A percentile compares a stretch with the other conserved stretches of the same genome.
Evolutionary conservation across 2,329 filamentous ascomycete species (phyloP).

Genomic region (Ophiostoma australiae): DNA sequence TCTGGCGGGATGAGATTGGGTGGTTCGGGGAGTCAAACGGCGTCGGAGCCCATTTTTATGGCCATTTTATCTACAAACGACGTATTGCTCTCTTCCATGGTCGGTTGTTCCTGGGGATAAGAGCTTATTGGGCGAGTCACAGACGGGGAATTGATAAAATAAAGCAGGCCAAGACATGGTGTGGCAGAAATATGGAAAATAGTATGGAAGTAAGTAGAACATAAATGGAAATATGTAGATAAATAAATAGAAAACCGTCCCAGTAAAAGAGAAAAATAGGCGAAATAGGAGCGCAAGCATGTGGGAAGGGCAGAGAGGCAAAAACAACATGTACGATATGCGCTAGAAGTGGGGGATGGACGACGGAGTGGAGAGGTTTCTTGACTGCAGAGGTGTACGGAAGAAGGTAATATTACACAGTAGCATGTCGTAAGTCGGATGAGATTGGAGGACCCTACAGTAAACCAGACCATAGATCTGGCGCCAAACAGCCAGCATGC

Average conservation of each 20-base stretch:
- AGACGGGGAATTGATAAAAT: conserved; percentile 29
- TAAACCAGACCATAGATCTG: neutral
- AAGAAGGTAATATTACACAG: neutral
- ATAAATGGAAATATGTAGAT: neutral
- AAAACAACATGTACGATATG: conserved; percentile 13
- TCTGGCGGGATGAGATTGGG: conserved; percentile 22
- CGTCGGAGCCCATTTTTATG: conserved; percentile 26
- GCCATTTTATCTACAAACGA: conserved; percentile 8
- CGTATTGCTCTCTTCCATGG: conserved; percentile 3
- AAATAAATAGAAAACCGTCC: conserved; percentile 8
- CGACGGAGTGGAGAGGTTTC: conserved; percentile 14
- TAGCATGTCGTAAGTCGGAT: neutral
- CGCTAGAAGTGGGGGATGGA: conserved; percentile 21
- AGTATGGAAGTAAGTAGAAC: conserved; percentile 1
- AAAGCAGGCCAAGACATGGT: neutral
- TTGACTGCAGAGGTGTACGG: neutral
- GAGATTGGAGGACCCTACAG: neutral
- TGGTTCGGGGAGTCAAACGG: conserved; percentile 25
- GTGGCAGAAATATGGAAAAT: conserved; percentile 1
- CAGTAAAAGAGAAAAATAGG: conserved; percentile 12
- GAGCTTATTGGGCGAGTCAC: conserved; percentile 27
- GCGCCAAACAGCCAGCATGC: neutral
- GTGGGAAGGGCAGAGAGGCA: conserved; percentile 25
- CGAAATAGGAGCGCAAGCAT: conserved; percentile 17
- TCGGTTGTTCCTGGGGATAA: conserved; percentile 17